These are phyloP conservation scores for Vaccinium darrowii DNA, from an alignment of 148 eudicot species.

Conservation along the genomic window DNA sequence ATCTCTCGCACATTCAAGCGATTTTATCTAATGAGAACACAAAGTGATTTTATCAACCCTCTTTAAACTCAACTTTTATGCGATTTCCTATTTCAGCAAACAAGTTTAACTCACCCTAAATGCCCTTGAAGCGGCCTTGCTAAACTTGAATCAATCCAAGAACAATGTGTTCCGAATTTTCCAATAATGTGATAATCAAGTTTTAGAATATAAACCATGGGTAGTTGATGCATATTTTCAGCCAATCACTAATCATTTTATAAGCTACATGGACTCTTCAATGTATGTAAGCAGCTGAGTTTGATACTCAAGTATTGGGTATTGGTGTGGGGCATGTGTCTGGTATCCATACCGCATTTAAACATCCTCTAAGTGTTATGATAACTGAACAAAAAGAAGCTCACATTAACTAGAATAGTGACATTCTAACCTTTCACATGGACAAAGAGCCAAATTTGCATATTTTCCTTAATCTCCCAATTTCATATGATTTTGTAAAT, in stretches of 20 bases:
- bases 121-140: not conserved
- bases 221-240: too few relatives aligned
- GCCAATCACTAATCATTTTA: not conserved
- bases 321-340: too few relatives aligned
- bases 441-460: not conserved
- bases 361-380: not conserved
- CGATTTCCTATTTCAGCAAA: too few relatives aligned
- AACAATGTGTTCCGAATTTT: not conserved
- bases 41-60: too few relatives aligned
- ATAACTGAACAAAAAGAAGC: not conserved
- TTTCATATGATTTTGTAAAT: not conserved
- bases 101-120: not conserved
- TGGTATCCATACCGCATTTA: too few relatives aligned
- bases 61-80: too few relatives aligned
- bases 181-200: not conserved
- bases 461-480: not conserved
- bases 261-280: not conserved
- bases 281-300: not conserved
- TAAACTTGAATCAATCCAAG: not conserved
- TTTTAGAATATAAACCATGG: not conserved
- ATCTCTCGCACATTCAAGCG: too few relatives aligned
- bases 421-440: not conserved
- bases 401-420: not conserved
- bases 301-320: too few relatives aligned
- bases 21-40: too few relatives aligned